Evolutionary conservation across 2,329 filamentous ascomycete species (phyloP).

Genomic region (Aspergillus arachidicola): DNA sequence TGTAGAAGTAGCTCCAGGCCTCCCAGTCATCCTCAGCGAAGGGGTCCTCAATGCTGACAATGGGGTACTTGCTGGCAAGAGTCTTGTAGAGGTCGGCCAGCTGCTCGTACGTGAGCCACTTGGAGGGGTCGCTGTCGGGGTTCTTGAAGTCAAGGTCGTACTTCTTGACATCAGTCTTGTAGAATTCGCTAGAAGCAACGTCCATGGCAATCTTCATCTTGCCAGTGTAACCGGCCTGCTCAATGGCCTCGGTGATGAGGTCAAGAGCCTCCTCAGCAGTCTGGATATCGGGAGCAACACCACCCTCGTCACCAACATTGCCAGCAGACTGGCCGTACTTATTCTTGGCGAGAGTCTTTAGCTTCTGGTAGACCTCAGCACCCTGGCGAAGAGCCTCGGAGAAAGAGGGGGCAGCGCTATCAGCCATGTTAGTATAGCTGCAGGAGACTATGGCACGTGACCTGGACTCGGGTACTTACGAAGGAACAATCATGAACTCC

Average conservation of each 20-base stretch:
- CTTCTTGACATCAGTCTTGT: constrained; percentile 97
- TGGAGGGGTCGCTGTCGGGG: constrained; percentile 89
- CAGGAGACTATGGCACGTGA: background rate
- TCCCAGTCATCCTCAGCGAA: constrained; percentile 99
- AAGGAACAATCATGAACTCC: constrained; percentile 94
- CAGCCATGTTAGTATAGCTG: constrained; percentile 17
- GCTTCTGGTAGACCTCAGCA: constrained; percentile 95
- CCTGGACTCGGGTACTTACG: constrained; percentile 52
- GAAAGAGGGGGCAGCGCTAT: constrained; percentile 81
- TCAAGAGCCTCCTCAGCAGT: constrained; percentile 94
- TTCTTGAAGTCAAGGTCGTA: constrained; percentile 99
- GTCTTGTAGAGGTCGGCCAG: constrained; percentile 88
- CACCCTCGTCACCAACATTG: constrained; percentile 99
- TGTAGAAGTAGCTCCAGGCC: constrained; percentile 99
- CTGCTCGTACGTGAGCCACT: constrained; percentile 99
- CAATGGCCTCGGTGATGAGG: constrained; percentile 92
- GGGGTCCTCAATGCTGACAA: constrained; percentile 97
- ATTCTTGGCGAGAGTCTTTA: constrained; percentile 97
- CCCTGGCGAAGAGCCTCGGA: constrained; percentile 95
- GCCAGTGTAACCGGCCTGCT: constrained; percentile 92
- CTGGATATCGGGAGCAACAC: constrained; percentile 98
- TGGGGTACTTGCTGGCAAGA: constrained; percentile 92
- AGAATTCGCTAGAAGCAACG: constrained; percentile 98
- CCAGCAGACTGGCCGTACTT: constrained; percentile 98
- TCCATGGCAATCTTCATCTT: constrained; percentile 99